These are phyloP conservation scores for Kwoniella bestiolae DNA, from an alignment of 768 basidiomycete species.

Conservation along the genomic window DNA sequence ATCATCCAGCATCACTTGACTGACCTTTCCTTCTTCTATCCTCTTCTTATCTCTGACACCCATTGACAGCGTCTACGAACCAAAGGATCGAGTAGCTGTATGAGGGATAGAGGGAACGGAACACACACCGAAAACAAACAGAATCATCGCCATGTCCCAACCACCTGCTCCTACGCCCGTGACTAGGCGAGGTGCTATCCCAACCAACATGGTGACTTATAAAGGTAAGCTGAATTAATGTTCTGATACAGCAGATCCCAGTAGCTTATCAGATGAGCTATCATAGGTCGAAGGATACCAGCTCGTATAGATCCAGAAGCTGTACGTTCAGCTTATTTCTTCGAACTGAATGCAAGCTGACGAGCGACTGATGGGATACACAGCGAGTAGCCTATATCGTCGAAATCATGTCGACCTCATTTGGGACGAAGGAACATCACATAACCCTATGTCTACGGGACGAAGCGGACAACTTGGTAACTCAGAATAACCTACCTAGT, in stretches of 20 bases:
- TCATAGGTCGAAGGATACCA: constrained; percentile 38
- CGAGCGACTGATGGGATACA: not conserved
- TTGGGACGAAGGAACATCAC: constrained; percentile 47
- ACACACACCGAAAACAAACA: too few species aligned
- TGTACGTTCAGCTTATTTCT: constrained; percentile 23
- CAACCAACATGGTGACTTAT: constrained; percentile 47
- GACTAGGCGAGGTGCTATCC: constrained; percentile 38
- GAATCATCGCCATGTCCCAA: constrained; percentile 8
- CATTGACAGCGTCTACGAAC: not conserved
- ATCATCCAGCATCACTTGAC: not conserved
- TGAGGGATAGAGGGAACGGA: too few species aligned
- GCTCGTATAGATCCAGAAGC: constrained; percentile 52
- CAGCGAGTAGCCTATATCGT: constrained; percentile 47
- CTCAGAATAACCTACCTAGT: constrained; percentile 48
- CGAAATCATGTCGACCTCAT: constrained; percentile 49
- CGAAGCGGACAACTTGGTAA: constrained; percentile 49
- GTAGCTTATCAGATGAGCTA: constrained; percentile 10
- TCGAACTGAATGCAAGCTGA: constrained; percentile 1
- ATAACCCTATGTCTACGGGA: constrained; percentile 52
- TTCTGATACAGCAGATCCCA: not conserved
- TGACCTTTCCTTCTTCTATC: not conserved
- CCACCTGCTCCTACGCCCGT: constrained; percentile 21
- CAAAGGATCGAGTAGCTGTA: not conserved
- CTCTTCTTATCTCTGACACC: not conserved
- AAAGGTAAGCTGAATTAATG: constrained; percentile 28